These are phyloP conservation scores for Pleoardoris graminearum DNA, from an alignment of 2,329 filamentous ascomycete species.

Conservation along the genomic window DNA sequence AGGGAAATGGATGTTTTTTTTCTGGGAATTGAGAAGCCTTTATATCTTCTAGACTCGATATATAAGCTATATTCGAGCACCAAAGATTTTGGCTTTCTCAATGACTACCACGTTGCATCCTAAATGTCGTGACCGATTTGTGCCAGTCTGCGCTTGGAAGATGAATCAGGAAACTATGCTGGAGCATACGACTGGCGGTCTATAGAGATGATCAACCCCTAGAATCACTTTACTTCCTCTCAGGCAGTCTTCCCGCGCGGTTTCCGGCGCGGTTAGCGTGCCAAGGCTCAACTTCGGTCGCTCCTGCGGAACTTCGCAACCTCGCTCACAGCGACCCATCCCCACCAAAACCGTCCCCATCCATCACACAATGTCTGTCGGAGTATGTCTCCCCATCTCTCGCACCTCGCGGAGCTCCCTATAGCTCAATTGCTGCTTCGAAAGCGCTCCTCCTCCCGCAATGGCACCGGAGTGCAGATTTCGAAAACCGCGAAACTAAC, in stretches of 20 bases:
- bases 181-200: too few species aligned
- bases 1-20: constrained; percentile 11
- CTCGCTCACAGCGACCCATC: constrained; percentile 52
- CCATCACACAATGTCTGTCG: constrained; percentile 49
- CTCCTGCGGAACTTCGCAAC: constrained; percentile 37
- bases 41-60: constrained; percentile 6
- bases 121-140: not conserved
- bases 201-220: too few species aligned
- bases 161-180: too few species aligned
- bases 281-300: constrained; percentile 10
- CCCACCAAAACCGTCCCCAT: constrained; percentile 42
- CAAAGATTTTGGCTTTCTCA: constrained; percentile 5
- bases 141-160: too few species aligned
- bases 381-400: constrained; percentile 42
- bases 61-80: constrained; percentile 10
- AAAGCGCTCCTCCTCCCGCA: constrained; percentile 27
- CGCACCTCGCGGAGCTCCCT: constrained; percentile 24
- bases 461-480: constrained; percentile 23
- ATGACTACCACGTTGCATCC: not conserved
- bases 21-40: constrained; percentile 11
- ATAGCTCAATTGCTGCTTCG: constrained; percentile 38
- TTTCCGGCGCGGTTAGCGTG: not conserved
- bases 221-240: too few species aligned
- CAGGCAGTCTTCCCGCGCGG: too few species aligned
- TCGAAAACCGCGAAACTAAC: constrained; percentile 37